These are phyloP conservation scores for Pseudogymnoascus sp. DNA, from an alignment of 2,329 filamentous ascomycete genomes.

Conservation along the genomic window DNA sequence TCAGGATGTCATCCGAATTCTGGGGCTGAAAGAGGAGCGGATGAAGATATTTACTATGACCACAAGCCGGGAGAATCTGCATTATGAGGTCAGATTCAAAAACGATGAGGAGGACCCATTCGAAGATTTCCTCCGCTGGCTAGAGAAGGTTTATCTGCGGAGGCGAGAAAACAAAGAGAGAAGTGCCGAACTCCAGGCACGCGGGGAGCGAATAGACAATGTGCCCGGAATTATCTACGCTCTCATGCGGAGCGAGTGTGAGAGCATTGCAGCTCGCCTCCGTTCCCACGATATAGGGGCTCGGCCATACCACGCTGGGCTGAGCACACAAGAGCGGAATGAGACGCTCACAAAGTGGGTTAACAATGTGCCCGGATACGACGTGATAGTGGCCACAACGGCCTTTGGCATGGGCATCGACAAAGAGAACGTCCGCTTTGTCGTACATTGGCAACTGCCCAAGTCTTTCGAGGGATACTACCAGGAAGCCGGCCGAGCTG, in stretches of 20 bases:
- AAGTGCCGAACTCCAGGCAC: conserved; percentile 47
- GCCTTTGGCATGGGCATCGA: conserved; percentile 98
- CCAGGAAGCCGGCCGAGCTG: conserved; percentile 87
- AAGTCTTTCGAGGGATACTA: conserved; percentile 96
- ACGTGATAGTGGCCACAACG: conserved; percentile 89
- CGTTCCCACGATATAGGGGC: conserved; percentile 63
- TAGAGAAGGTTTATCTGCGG: conserved; percentile 63
- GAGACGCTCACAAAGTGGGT: conserved; percentile 66
- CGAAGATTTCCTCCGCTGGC: conserved; percentile 67
- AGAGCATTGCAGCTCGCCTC: conserved; percentile 58
- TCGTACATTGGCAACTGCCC: conserved; percentile 87
- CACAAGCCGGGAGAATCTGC: conserved; percentile 74
- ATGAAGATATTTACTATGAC: conserved; percentile 74
- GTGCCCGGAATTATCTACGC: conserved; percentile 77
- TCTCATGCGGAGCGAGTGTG: conserved; percentile 65
- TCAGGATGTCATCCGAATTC: conserved; percentile 69
- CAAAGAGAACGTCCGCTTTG: conserved; percentile 88
- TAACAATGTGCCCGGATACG: conserved; percentile 65
- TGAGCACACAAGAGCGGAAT: conserved; percentile 60
- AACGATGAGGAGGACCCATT: conserved; percentile 66
- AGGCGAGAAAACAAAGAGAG: conserved; percentile 50
- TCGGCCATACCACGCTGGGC: conserved; percentile 62
- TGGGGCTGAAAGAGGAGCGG: conserved; percentile 57
- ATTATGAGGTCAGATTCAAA: conserved; percentile 83
- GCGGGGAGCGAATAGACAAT: conserved; percentile 49